Base-by-base conservation (phyloP, 495 filamentous ascomycete species). In the Talaromyces stipitatus region DNA sequence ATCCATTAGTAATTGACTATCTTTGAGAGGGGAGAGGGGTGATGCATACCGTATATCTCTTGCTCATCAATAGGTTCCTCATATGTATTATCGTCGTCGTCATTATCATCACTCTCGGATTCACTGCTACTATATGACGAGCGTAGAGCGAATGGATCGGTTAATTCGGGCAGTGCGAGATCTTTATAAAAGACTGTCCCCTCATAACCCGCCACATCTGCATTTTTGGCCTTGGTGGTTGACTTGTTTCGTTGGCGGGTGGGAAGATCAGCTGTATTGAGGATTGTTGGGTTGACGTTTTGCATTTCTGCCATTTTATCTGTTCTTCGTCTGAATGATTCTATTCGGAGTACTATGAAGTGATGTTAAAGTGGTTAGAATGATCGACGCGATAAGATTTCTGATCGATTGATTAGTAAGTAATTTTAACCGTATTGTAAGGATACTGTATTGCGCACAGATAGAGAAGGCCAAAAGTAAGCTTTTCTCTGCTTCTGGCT, bases 281-380 rank as follows among this genome's bases (percentile, higher is more conserved):
- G 78, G 66, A 98, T 91, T 22, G 91, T 95, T 54, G 94, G 94
- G 75, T 98, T 97, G 55, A 85, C 90, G 69, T 98, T 98, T 60
- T 96, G 85, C 38, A 88, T 76, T 66, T 83, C 78, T 26, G 63
- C 61, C 66, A 71, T 72, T 58, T 58, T 74, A 72, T 53, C 9
- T 41, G 38, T 2, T 43, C 2, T 7, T 55, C 9, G 6, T 14
- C 1, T 23, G 3, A 0, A 24, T 24, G 22, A 8, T 1, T 46
- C 22, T 2, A 46, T 46, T 46, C 5, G 12, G 16, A 41, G 36
- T 41, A 41, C 4, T n/a, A 18, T n/a, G 43, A 7, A 47, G 43
- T 47, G 12, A 12, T 7, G 30, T 7, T 6, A 33, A 33, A 12
- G 10, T 14, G 45, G 24, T 24, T 48, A 12, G 4, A n/a, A 16